Evolutionary conservation across 169 alveolate species (phyloP).

Genomic region (Plasmodium vivax): DNA sequence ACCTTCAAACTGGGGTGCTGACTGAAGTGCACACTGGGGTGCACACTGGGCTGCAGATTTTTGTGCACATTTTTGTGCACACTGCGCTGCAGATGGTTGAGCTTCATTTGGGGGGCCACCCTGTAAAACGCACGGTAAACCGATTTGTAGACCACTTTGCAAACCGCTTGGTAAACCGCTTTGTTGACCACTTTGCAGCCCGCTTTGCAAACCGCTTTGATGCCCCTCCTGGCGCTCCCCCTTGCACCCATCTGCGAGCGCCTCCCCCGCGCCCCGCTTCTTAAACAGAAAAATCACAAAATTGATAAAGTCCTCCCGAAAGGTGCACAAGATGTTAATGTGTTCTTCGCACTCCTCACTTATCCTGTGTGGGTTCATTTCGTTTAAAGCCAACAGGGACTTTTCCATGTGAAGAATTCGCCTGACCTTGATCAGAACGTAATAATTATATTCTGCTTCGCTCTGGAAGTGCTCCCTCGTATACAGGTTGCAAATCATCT

Average conservation of each 20-base stretch:
- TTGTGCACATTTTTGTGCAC: no score
- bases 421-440: neutral
- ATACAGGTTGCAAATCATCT: neutral
- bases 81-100: no score
- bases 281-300: conserved; percentile 40
- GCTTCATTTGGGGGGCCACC: neutral
- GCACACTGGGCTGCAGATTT: no score
- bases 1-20: neutral
- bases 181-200: neutral
- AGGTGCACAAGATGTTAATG: conserved; percentile 7
- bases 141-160: neutral
- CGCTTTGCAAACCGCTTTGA: neutral
- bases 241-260: neutral
- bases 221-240: neutral
- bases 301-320: conserved; percentile 42
- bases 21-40: no score
- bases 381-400: conserved; percentile 10
- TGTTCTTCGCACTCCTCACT: conserved; percentile 46
- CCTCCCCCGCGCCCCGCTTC: neutral
- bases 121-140: no score
- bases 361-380: conserved; percentile 9
- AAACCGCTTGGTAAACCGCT: neutral
- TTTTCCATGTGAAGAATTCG: conserved; percentile 14
- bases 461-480: conserved; percentile 2
- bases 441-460: conserved; percentile 1